Evolutionary conservation across 2,329 filamentous ascomycete genomes (phyloP).

Genomic region (Fusarium palustre): DNA sequence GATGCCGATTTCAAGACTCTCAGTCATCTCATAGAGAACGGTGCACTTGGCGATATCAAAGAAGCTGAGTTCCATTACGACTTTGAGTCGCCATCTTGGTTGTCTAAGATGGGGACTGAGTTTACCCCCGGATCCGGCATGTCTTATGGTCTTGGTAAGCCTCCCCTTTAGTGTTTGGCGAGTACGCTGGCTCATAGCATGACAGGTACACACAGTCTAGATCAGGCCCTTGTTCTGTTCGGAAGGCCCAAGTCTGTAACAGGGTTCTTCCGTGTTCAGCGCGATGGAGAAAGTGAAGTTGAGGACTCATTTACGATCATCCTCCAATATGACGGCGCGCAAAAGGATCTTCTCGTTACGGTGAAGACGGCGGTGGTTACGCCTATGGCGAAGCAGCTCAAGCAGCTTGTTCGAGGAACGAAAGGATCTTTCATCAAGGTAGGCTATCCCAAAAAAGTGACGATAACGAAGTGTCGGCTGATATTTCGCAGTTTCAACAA

Average conservation of each 20-base stretch:
- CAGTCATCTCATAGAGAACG: conserved; percentile 17
- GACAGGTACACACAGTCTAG: conserved; percentile 41
- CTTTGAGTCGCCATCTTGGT: conserved; percentile 58
- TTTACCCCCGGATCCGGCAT: conserved; percentile 56
- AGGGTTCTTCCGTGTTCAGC: conserved; percentile 39
- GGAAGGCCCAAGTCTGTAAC: conserved; percentile 37
- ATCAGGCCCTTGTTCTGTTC: conserved; percentile 37
- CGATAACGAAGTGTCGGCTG: accelerated
- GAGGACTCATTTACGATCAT: conserved; percentile 67
- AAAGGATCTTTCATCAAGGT: conserved; percentile 41
- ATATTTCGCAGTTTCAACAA: conserved; percentile 64
- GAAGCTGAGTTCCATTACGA: conserved; percentile 77
- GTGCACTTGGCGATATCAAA: conserved; percentile 63
- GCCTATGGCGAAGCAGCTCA: conserved; percentile 35
- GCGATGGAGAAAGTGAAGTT: conserved; percentile 46
- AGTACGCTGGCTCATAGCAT: background rate
- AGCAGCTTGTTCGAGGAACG: conserved; percentile 36
- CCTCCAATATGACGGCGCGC: conserved; percentile 63
- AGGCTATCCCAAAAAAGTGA: accelerated
- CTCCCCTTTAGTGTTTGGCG: accelerated
- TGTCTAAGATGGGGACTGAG: conserved; percentile 48
- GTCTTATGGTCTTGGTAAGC: conserved; percentile 56
- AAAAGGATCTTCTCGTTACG: conserved; percentile 48
- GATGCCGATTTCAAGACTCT: conserved; percentile 42
- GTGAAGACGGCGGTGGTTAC: conserved; percentile 37